Evolutionary conservation across 108 stramenopile genomes (phyloP), one percentile per base, ranked within the genome.

Genomic region (Skeletonema grethae): DNA sequence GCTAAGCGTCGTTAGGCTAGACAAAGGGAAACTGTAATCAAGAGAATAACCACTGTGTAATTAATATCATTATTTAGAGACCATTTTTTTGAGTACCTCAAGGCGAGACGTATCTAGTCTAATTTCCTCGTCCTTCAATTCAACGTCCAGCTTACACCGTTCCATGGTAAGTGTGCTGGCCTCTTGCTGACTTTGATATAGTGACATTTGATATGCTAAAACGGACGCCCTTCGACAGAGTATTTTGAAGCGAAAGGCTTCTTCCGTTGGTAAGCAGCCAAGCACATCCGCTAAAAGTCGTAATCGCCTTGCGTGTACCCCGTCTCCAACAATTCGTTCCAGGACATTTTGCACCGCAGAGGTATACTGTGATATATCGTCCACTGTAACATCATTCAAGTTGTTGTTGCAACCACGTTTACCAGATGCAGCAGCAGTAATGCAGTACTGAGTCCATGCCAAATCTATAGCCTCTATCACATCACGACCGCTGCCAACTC

Each of bases 301-400:
- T 30, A 76, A 29, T 63, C 75, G 59, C 35, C 56, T 67, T 7
- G 67, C 67, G 0, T 67, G 60, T 7, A 59, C 16, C 15, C 66
- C 66, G 61, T 76, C 61, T 1, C 67, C 75, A 68, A 62, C 45
- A 62, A 76, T 76, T 61, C 68, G 75, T 20, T 16, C 22, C 10
- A 61, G 32, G 0, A 67, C 53, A 68, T 62, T 29, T n/a, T 53
- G 34, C 36, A 53, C 31, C 7, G 66, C 48, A 43, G 41, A 28
- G 13, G 41, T 34, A 46, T 30, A 63, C 41, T 46, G 35, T 36
- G 38, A 22, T 16, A 76, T 48, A 56, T 68, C 73, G 0, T 61
- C 59, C n/a, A 60, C 24, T 11, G 65, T 48, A 5, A 66, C 22
- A 6, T 45, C 58, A n/a, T 34, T 59, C 10, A 70, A 60, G 20